Evolutionary conservation across 805 yeast species (phyloP).

Genomic region (Sporopachydermia quercuum): DNA sequence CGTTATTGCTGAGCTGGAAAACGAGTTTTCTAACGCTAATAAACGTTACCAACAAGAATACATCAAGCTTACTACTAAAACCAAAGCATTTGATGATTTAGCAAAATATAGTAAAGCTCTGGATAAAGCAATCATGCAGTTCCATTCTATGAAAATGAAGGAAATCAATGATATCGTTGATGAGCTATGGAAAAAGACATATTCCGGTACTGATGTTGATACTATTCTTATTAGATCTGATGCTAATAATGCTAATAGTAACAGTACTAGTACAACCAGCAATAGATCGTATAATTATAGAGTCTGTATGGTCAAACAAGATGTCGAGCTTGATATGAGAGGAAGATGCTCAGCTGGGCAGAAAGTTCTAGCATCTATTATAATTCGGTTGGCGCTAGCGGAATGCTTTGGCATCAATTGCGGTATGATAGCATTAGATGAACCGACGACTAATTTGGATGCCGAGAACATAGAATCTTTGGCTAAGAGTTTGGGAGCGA

Average conservation of each 20-base stretch:
- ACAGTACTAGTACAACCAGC: slow-evolving; percentile 20
- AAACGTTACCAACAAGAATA: slow-evolving; percentile 50
- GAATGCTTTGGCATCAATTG: slow-evolving; percentile 92
- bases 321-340: slow-evolving; percentile 89
- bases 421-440: slow-evolving; percentile 93
- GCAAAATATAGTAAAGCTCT: slow-evolving; percentile 71
- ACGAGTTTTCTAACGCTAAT: slow-evolving; percentile 62
- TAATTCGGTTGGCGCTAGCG: slow-evolving; percentile 81
- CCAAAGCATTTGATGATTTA: slow-evolving; percentile 68
- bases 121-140: slow-evolving; percentile 87
- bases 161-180: slow-evolving; percentile 80
- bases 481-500: slow-evolving; percentile 62
- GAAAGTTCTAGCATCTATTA: slow-evolving; percentile 81
- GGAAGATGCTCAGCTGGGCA: slow-evolving; percentile 98
- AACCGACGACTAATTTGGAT: slow-evolving; percentile 94
- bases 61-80: slow-evolving; percentile 61
- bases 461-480: slow-evolving; percentile 76
- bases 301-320: slow-evolving; percentile 89
- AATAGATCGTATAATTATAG: slow-evolving; percentile 76
- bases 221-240: slow-evolving; percentile 79
- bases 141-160: slow-evolving; percentile 81
- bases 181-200: slow-evolving; percentile 88
- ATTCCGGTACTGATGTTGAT: slow-evolving; percentile 91
- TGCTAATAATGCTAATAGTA: slow-evolving; percentile 32
- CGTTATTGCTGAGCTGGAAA: slow-evolving; percentile 40